phyloP scores from a whole-genome alignment of 176 grass and related monocot species.

The Urochloa ruziziensis region DNA sequence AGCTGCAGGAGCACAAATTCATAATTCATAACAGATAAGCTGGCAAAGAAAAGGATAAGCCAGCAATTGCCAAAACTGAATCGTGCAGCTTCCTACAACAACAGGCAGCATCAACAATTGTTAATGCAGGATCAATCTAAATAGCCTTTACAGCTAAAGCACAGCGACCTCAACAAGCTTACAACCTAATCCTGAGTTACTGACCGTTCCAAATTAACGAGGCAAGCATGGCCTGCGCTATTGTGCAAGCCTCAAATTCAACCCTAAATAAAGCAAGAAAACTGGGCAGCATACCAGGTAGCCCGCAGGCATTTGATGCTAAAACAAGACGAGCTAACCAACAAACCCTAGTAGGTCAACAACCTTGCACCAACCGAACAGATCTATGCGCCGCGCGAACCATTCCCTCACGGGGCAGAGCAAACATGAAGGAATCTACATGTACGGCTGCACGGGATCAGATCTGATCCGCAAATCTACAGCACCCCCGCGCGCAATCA shows the following conservation, averaged over 20 bases:
- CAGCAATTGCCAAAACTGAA: neutral
- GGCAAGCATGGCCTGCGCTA: neutral
- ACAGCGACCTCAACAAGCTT: neutral
- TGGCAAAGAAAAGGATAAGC: neutral
- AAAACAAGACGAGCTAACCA: neutral
- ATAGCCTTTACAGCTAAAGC: neutral
- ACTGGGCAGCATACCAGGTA: neutral
- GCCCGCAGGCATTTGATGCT: neutral
- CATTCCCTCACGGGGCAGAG: neutral
- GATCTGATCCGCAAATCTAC: neutral
- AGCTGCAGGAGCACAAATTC: neutral
- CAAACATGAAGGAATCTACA: neutral
- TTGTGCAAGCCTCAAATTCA: neutral
- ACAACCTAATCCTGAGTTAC: neutral
- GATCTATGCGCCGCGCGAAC: constrained; percentile 13
- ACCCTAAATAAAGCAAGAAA: neutral
- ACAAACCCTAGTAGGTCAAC: neutral
- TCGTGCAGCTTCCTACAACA: neutral
- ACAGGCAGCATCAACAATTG: neutral
- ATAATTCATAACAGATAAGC: neutral
- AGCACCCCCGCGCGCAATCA: neutral
- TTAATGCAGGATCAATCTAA: neutral
- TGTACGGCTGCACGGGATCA: neutral
- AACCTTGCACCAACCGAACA: neutral
- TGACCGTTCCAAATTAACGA: neutral